phyloP scores from a whole-genome alignment of 208 protist genomes.

The Trypanosoma boissoni region DNA sequence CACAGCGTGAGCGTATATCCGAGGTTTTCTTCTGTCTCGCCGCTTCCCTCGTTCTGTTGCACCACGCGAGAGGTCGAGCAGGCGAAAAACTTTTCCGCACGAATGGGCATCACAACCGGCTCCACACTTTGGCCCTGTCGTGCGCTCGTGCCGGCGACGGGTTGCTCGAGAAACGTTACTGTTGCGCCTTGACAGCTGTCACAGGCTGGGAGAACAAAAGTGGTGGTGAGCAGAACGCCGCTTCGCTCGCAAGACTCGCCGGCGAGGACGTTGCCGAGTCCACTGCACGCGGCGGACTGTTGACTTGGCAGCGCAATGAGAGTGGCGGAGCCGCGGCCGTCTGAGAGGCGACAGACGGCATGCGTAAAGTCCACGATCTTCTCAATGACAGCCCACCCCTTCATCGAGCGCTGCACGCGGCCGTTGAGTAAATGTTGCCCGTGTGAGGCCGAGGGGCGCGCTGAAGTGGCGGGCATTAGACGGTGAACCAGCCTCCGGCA shows the following conservation, averaged over 20 bases:
- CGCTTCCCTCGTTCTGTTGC: not conserved
- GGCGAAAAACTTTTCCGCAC: conserved; percentile 55
- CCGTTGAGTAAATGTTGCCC: conserved; percentile 1
- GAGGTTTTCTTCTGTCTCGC: conserved; percentile 19
- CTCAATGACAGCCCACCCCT: conserved; percentile 70
- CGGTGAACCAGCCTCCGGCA: no score
- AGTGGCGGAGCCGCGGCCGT: conserved; percentile 60
- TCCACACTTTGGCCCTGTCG: conserved; percentile 38
- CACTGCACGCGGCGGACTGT: not conserved
- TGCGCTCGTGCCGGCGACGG: conserved; percentile 57
- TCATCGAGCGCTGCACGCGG: conserved; percentile 22
- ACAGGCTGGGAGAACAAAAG: conserved; percentile 49
- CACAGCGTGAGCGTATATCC: conserved; percentile 68
- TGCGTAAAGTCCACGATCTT: conserved; percentile 75
- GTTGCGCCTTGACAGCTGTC: conserved; percentile 26
- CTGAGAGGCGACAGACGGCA: conserved; percentile 72
- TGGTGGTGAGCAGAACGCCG: conserved; percentile 77
- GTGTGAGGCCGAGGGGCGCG: not conserved
- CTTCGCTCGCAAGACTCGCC: not conserved
- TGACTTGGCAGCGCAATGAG: conserved; percentile 48
- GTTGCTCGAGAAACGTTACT: conserved; percentile 76
- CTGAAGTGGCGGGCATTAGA: conserved; percentile 7
- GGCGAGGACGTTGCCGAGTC: not conserved
- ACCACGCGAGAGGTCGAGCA: conserved; percentile 27
- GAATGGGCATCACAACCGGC: conserved; percentile 46